Base-by-base conservation (phyloP, 1,139 yeast species). In the Scheffersomyces cryptocercus region DNA sequence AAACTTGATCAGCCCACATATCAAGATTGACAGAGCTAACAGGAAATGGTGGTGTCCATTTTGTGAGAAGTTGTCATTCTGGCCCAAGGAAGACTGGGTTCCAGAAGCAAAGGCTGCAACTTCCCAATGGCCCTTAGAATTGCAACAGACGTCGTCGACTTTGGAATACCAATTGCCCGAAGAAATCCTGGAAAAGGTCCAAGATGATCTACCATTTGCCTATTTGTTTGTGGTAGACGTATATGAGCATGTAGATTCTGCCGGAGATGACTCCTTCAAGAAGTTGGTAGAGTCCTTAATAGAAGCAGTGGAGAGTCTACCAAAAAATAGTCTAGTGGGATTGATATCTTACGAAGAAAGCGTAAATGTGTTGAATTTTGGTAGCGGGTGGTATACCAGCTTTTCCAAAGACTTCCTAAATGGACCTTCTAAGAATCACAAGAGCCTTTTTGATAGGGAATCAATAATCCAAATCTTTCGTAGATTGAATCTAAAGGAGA, bases 11-110 rank as follows among this genome's bases (percentile, higher is more conserved):
- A 70, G 66, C 46, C 69, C 68, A 1, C 58, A 50, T 44, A 55
- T 63, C 28, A 62, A 61, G 43, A 37, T 70, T 11, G 75, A 70
- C 44, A 47, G 68, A 3, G 49, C 39, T 4, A 68, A 63, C 42
- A 47, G 49, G n/a, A 62, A 61, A 65, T 72, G 77, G 77, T 59
- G 67, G 65, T 73, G 78, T 48, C 73, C 73, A 0, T 61, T 68
- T 37, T 73, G 78, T 48, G 56, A 54, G 8, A 59, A 59, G 29
- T 53, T 55, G 31, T 52, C 59, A 3, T 50, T 39, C 30, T 45
- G 70, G 5, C 67, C 73, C 0, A 43, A 44, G 0, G 51, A 49
- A 12, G 56, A 51, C 24, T 34, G 38, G 4, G 37, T 58, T 13
- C 70, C 67, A 2, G 52, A 46, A 13, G 36, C 37, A 8, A 24